phyloP scores from a whole-genome alignment of 345 rosid species.

The Rhodamnia rubescens region DNA sequence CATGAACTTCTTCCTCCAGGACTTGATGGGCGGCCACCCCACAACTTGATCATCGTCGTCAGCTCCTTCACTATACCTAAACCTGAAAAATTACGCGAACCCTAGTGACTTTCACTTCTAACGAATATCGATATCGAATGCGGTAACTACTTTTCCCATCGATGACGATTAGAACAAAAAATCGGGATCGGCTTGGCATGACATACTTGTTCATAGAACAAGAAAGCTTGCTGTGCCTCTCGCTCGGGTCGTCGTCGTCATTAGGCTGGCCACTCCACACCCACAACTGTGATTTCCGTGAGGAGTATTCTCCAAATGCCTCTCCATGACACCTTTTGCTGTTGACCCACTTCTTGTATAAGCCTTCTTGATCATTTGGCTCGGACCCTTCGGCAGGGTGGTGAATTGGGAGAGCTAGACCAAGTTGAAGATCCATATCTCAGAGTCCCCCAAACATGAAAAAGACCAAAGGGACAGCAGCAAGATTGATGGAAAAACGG shows the following conservation, averaged over 20 bases:
- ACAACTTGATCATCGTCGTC: slow-evolving; percentile 16
- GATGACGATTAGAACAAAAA: background rate
- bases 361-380: background rate
- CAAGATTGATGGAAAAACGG: background rate
- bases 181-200: background rate
- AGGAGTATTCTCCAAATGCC: slow-evolving; percentile 4
- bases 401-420: slow-evolving; percentile 27
- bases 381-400: background rate
- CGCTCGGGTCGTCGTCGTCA: slow-evolving; percentile 27
- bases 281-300: slow-evolving; percentile 3
- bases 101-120: background rate
- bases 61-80: slow-evolving; percentile 5
- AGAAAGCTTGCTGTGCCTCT: background rate
- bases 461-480: background rate
- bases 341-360: background rate
- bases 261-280: slow-evolving; percentile 41
- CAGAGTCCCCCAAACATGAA: background rate
- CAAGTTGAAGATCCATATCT: slow-evolving; percentile 44
- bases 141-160: background rate
- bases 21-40: slow-evolving; percentile 78
- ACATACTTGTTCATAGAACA: background rate
- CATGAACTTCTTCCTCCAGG: slow-evolving; percentile 47
- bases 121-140: background rate
- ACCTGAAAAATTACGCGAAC: background rate
- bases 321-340: slow-evolving; percentile 21